These are phyloP conservation scores for Neopestalotiopsis rosae DNA, from an alignment of 2,329 filamentous ascomycete genomes.

Conservation along the genomic window DNA sequence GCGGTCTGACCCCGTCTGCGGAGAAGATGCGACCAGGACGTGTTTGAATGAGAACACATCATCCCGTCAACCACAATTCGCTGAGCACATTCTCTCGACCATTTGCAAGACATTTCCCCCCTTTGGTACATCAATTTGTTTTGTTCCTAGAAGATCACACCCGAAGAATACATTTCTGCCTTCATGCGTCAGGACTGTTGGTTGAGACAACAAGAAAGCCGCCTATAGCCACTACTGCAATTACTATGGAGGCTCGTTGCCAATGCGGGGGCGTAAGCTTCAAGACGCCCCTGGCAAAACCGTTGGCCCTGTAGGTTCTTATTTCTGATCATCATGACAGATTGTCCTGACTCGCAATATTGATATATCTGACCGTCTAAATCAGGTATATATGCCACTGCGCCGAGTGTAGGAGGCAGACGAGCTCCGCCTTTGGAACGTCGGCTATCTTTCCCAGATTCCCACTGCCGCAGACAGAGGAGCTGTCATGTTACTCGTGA, in stretches of 20 bases:
- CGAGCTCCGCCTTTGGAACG: slow-evolving; percentile 69
- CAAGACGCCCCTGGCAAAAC: slow-evolving; percentile 63
- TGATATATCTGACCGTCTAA: not conserved
- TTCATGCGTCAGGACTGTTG: not conserved
- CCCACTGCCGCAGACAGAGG: slow-evolving; percentile 52
- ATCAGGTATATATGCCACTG: slow-evolving; percentile 71
- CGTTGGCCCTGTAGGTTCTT: slow-evolving; percentile 54
- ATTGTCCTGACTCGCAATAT: not conserved
- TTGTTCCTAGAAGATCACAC: no score
- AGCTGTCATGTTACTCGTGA: slow-evolving; percentile 61
- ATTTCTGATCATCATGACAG: not conserved
- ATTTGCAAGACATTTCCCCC: slow-evolving; percentile 8
- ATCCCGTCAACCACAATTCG: not conserved
- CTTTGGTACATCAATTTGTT: no score
- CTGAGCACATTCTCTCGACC: not conserved
- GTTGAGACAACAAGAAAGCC: not conserved
- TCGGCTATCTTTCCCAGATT: slow-evolving; percentile 76
- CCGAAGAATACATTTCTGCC: no score
- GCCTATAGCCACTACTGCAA: slow-evolving; percentile 3
- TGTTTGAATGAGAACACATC: slow-evolving; percentile 20
- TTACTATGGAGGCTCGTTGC: slow-evolving; percentile 62
- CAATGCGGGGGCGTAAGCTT: slow-evolving; percentile 70
- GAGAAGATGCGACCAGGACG: slow-evolving; percentile 5
- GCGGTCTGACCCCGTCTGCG: slow-evolving; percentile 10
- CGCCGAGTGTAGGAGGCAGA: slow-evolving; percentile 68